Base-by-base conservation (phyloP, 371 early-diverging fungal species). In the Mucor piriformis region DNA sequence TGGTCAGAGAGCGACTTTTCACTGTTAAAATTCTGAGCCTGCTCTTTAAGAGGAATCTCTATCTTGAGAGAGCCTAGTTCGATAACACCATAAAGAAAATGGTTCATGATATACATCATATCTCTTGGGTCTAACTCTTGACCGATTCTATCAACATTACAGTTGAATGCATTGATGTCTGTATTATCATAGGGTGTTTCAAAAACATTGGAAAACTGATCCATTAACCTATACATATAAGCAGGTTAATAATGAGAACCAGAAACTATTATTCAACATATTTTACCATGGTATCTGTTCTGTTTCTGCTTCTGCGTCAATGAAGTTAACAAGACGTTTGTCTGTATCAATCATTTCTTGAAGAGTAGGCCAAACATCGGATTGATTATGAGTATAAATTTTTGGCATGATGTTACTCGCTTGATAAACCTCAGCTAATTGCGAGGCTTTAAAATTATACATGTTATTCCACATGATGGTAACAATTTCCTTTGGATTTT, bases 401-500 rank as follows among this genome's bases (percentile, higher is more conserved):
- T 76, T 85, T 8, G 74, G 67, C 59, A 73, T 70, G 5, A 91
- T 66, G 2, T 79, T 73, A 0, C 88, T 83, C 6, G 64, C 54
- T 46, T 64, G 42, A 49, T 89, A 92, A 1, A 72, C 74, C 8
- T 64, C 47, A 3, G 67, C 77, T 20, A 87, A 69, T 1, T 67
- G 60, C 11, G 61, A 34, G 4, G 80, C 66, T 18, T 81, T 56
- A 23, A 87, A 70, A 7, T 76, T 70, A 50, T 71, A 81, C 13
- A 76, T 63, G 60, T 92, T 92, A 59, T 91, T 88, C 73, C 89
- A 78, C 65, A 89, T 82, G 42, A 92, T 86, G 10, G 90, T 87
- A 6, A 92, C 54, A 11, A 90, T 83, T 58, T 92, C 90, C 48
- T 79, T 68, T 21, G 77, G 81, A 56, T 92, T 84, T 5, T 53